Conservation (phyloP, 2,329 filamentous ascomycete genomes). For the Diatrype stigma region DNA sequence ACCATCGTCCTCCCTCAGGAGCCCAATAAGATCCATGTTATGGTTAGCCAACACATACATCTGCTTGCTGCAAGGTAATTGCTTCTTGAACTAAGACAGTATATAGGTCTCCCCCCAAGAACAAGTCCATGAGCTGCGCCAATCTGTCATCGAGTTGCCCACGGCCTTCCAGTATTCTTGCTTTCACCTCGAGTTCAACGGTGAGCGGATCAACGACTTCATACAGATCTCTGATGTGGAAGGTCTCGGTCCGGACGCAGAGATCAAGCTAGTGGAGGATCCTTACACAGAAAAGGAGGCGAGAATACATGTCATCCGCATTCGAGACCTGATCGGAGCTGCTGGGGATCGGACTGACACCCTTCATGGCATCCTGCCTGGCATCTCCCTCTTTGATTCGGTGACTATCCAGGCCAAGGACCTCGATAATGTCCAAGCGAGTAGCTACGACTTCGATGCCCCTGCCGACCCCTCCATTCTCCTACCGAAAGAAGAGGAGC, state of each 20-base stretch:
- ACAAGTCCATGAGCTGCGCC: conserved; percentile 94
- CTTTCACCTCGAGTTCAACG: conserved; percentile 93
- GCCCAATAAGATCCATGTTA: conserved; percentile 75
- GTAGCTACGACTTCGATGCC: conserved; percentile 69
- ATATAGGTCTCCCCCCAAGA: conserved; percentile 81
- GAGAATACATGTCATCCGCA: conserved; percentile 85
- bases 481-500: conserved; percentile 61
- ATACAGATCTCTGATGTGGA: conserved; percentile 86
- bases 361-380: conserved; percentile 79
- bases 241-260: conserved; percentile 70
- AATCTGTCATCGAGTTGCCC: conserved; percentile 91
- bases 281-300: conserved; percentile 99
- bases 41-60: conserved; percentile 52
- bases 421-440: conserved; percentile 33
- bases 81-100: conserved; percentile 15
- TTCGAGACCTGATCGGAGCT: conserved; percentile 89
- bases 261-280: conserved; percentile 81
- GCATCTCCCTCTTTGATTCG: conserved; percentile 80
- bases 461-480: conserved; percentile 65
- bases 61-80: conserved; percentile 4
- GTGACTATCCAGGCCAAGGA: conserved; percentile 49
- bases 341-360: conserved; percentile 84
- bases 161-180: conserved; percentile 95
- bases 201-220: conserved; percentile 90
- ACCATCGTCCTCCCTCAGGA: conserved; percentile 79